These are phyloP conservation scores for Penicillium argentinense DNA, from an alignment of 495 filamentous ascomycete genomes.

Conservation along the genomic window DNA sequence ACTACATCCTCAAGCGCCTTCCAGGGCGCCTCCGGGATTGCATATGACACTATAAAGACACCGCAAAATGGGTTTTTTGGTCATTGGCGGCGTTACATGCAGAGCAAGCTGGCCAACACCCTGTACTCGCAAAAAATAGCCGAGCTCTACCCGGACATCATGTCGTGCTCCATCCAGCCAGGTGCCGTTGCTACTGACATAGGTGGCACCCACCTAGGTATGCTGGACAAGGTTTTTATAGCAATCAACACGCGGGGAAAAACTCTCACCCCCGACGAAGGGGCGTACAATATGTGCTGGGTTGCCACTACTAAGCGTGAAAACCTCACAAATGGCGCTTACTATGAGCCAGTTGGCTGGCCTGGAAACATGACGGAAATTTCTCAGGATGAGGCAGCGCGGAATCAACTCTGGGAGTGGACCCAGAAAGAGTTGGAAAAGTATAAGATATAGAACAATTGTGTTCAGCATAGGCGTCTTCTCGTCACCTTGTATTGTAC, in stretches of 20 bases:
- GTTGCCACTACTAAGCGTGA: not conserved
- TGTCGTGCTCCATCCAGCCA: not conserved
- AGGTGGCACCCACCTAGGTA: not conserved
- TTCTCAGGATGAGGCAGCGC: too few species aligned
- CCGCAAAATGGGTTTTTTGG: constrained; percentile 1
- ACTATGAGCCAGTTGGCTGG: constrained; percentile 3
- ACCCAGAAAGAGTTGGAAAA: too few species aligned
- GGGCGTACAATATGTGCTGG: constrained; percentile 1
- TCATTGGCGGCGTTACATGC: constrained; percentile 1
- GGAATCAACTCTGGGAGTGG: too few species aligned
- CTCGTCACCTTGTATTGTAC: too few species aligned
- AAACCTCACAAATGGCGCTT: not conserved
- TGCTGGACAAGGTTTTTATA: not conserved
- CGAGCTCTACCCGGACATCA: not conserved
- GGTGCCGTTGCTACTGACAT: not conserved
- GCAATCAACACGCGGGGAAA: not conserved
- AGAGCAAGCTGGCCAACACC: not conserved
- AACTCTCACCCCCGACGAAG: not conserved
- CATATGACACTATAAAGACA: too few species aligned
- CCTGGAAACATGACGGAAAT: too few species aligned
- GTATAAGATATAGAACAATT: too few species aligned
- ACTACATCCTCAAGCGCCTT: not conserved
- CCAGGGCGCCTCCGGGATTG: not conserved
- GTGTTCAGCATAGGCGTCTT: too few species aligned
- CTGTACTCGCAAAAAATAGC: constrained; percentile 4